Conservation (phyloP, 768 basidiomycete species). For the Suillus fuscotomentosus region DNA sequence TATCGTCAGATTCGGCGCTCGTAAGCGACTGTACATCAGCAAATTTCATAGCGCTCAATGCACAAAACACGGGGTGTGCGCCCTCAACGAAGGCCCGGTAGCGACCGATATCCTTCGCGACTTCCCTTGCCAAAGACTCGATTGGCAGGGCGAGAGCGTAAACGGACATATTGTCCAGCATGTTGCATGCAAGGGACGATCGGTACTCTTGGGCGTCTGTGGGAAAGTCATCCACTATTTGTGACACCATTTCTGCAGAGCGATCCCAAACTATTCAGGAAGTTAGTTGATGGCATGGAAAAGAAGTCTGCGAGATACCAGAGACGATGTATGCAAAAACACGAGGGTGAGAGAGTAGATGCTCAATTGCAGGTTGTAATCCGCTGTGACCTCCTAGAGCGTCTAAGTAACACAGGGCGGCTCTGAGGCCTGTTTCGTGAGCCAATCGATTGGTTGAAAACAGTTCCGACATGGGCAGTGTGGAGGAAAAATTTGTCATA, state of each 20-base stretch:
- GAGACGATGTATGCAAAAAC: slow-evolving; percentile 31
- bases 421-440: slow-evolving; percentile 15
- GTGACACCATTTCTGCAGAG: slow-evolving; percentile 15
- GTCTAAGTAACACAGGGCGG: slow-evolving; percentile 15
- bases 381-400: slow-evolving; percentile 12
- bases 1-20: neutral
- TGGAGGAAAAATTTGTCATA: no score
- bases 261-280: slow-evolving; percentile 14
- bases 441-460: slow-evolving; percentile 10
- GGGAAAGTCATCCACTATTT: slow-evolving; percentile 36
- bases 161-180: slow-evolving; percentile 27
- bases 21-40: neutral
- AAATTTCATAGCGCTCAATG: slow-evolving; percentile 9
- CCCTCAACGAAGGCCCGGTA: slow-evolving; percentile 22
- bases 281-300: neutral
- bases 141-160: slow-evolving; percentile 23
- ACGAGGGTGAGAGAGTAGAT: slow-evolving; percentile 23
- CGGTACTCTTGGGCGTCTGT: slow-evolving; percentile 17
- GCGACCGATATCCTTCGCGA: slow-evolving; percentile 12
- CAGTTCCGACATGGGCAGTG: neutral
- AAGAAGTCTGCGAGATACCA: slow-evolving; percentile 11
- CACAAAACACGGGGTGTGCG: slow-evolving; percentile 22
- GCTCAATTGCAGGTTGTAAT: slow-evolving; percentile 23
- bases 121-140: slow-evolving; percentile 11
- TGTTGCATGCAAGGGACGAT: slow-evolving; percentile 15